Percentiles rank a stretch among this genome's conserved stretches.
phyloP scores from a whole-genome alignment of 139 green algal species.

The Closterium sp. region DNA sequence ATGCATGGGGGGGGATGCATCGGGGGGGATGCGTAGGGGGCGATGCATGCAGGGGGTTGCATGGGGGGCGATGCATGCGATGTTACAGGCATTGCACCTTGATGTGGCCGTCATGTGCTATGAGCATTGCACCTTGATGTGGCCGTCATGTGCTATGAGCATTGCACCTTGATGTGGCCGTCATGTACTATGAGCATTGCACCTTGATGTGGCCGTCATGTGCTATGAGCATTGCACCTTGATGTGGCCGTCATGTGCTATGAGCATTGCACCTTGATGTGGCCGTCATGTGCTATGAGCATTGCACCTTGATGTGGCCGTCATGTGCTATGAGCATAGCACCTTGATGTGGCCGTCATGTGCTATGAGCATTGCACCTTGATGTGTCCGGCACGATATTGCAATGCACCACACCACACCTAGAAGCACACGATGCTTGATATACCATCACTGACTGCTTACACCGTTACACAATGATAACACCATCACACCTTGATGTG shows the following conservation, averaged over 20 bases:
- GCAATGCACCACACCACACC: no score
- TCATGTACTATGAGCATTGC: slow-evolving; percentile 44
- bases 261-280: slow-evolving; percentile 83
- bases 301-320: slow-evolving; percentile 68
- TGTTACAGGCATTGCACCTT: no score
- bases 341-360: no score
- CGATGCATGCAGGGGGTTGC: no score
- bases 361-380: slow-evolving; percentile 77
- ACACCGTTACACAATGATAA: no score
- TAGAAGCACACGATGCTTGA: no score
- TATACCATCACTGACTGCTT: slow-evolving; percentile 81
- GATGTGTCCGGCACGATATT: no score
- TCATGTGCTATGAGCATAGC: slow-evolving; percentile 69
- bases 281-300: slow-evolving; percentile 79
- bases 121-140: slow-evolving; percentile 68
- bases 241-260: slow-evolving; percentile 81
- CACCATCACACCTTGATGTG: neutral
- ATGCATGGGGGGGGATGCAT: no score
- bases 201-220: slow-evolving; percentile 67
- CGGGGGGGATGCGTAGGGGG: no score
- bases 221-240: slow-evolving; percentile 79
- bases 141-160: slow-evolving; percentile 66
- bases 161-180: slow-evolving; percentile 63
- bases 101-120: no score
- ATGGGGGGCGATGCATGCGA: no score